Evolutionary conservation across 805 yeast genomes (phyloP), one percentile per base, ranked within the genome.

Genomic region (Candida wancherniae): DNA sequence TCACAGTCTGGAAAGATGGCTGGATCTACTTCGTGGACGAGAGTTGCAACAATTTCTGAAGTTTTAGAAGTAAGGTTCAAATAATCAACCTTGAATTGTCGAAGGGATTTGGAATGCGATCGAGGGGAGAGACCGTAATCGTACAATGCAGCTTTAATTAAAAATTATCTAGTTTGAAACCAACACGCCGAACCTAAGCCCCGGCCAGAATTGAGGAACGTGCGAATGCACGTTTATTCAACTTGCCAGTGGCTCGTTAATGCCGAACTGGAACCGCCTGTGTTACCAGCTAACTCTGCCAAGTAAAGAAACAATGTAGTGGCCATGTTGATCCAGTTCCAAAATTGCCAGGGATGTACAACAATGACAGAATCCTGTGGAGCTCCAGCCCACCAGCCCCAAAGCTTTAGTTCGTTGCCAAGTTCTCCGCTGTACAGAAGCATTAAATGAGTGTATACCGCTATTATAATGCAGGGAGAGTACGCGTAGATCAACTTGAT

Each of bases 291-390:
- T 37, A 90, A 64, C 59, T 90, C 98, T 27, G 83, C 66, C 18
- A 81, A 78, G 57, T 90, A 90, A 16, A 92, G 65, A n/a, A 77
- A 63, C 34, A 92, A 61, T 8, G 94, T 83, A 31, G 81, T 71
- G 44, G 81, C 77, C 66, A 90, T 84, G 53, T 90, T 90, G 36
- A 84, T 74, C 97, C 97, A 90, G 48, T 88, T 85, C 97, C 98
- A 90, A 53, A 92, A 84, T 48, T 86, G 87, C 85, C 94, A 83
- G n/a, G 95, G 81, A 52, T 79, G 77, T 16, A 72, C 69, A 5
- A 55, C 46, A 9, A 59, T 44, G 12, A 41, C 39, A 22, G 54
- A 43, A 26, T 56, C 49, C 18, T 50, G 39, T 18, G 40, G 23
- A 6, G 41, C 44, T 22, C 35, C 43, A 15, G 39, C 44, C 73